Percentiles rank a stretch among this genome's conserved stretches.
These are phyloP conservation scores for Quercus robur DNA, from an alignment of 306 rosid genomes.

Conservation along the genomic window DNA sequence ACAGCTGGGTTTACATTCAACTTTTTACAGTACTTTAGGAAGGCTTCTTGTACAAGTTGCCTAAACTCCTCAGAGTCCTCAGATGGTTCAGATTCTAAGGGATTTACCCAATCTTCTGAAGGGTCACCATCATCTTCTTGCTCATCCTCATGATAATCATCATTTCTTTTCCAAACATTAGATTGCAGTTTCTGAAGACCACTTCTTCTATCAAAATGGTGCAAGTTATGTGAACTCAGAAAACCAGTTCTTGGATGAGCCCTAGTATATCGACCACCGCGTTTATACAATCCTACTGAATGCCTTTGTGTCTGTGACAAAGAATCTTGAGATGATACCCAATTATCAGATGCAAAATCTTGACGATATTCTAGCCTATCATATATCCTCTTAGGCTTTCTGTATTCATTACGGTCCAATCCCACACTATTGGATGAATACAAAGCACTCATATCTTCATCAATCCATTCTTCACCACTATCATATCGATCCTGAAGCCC, in stretches of 20 bases:
- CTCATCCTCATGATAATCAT: constrained; percentile 42
- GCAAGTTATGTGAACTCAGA: constrained; percentile 51
- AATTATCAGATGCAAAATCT: constrained; percentile 50
- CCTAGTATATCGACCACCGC: constrained; percentile 45
- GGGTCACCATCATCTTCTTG: constrained; percentile 43
- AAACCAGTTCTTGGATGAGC: constrained; percentile 50
- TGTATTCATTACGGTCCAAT: constrained; percentile 40
- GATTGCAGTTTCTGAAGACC: constrained; percentile 42
- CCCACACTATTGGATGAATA: constrained; percentile 44
- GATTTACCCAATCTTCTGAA: constrained; percentile 51
- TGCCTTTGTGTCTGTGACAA: constrained; percentile 29
- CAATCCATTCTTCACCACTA: constrained; percentile 58
- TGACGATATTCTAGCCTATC: constrained; percentile 30
- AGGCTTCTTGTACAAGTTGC: constrained; percentile 71
- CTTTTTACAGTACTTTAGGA: constrained; percentile 65
- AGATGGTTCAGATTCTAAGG: constrained; percentile 51
- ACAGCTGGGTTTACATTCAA: constrained; percentile 57
- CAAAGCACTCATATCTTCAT: constrained; percentile 40
- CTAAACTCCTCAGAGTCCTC: constrained; percentile 81
- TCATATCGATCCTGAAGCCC: constrained; percentile 51
- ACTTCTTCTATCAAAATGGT: constrained; percentile 47
- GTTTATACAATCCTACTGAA: constrained; percentile 39
- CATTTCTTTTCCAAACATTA: constrained; percentile 68
- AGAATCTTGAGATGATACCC: constrained; percentile 44
- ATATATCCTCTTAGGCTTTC: constrained; percentile 43